phyloP scores from a whole-genome alignment of 176 grass and related monocot species.

The Coix lacrymajobi region DNA sequence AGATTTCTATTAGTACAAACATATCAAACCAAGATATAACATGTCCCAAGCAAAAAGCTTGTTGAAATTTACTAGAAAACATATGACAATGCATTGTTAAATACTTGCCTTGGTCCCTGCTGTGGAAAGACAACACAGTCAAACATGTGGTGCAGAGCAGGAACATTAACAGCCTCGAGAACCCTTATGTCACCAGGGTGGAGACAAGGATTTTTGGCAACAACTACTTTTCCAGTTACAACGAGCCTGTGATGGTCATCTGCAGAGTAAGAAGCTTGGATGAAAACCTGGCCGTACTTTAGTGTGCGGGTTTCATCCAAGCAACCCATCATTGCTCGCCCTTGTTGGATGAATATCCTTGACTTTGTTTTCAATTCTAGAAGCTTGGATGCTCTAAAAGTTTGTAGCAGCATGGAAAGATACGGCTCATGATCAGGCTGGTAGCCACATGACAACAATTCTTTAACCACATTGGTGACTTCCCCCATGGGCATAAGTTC shows the following conservation, averaged over 20 bases:
- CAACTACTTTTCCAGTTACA: conserved; percentile 49
- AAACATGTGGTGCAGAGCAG: conserved; percentile 67
- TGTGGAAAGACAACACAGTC: conserved; percentile 97
- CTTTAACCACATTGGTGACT: conserved; percentile 63
- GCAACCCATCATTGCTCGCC: conserved; percentile 85
- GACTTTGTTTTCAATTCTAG: conserved; percentile 72
- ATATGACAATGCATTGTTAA: not conserved
- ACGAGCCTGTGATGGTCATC: not conserved
- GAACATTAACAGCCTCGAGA: conserved; percentile 72
- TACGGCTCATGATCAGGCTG: conserved; percentile 74
- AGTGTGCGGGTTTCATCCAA: conserved; percentile 77
- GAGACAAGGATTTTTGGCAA: conserved; percentile 93
- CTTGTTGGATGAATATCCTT: conserved; percentile 71
- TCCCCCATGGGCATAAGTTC: conserved; percentile 77
- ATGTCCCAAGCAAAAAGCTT: not conserved
- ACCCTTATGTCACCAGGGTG: conserved; percentile 77
- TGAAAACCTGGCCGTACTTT: conserved; percentile 69
- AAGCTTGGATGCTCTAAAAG: conserved; percentile 71
- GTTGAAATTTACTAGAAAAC: not conserved
- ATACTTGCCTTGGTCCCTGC: conserved; percentile 60
- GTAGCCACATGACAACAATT: conserved; percentile 65
- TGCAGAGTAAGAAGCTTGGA: conserved; percentile 49
- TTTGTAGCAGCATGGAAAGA: conserved; percentile 75
- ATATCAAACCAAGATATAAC: not conserved
- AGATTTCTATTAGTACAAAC: not conserved